phyloP scores from a whole-genome alignment of 1,139 yeast genomes.

The Debaryomyces sp. region DNA sequence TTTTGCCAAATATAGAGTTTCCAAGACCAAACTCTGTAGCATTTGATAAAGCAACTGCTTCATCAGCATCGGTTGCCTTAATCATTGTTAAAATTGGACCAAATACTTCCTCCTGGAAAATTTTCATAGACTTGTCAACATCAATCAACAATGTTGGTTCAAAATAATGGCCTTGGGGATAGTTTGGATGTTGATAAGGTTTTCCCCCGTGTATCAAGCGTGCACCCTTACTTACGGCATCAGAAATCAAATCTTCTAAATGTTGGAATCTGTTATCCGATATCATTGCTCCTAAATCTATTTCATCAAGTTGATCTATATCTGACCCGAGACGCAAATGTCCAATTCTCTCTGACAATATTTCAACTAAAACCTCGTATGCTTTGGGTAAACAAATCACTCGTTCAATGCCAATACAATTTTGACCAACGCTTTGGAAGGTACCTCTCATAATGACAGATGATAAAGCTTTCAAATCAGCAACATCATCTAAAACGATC shows the following conservation, averaged over 20 bases:
- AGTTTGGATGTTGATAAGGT: slow-evolving; percentile 79
- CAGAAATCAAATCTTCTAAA: slow-evolving; percentile 65
- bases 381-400: slow-evolving; percentile 74
- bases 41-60: slow-evolving; percentile 79
- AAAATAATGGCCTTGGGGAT: slow-evolving; percentile 94
- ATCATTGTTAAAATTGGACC: slow-evolving; percentile 87
- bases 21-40: slow-evolving; percentile 89
- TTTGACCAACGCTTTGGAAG: slow-evolving; percentile 96
- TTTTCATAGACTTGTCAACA: slow-evolving; percentile 74
- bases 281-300: slow-evolving; percentile 96
- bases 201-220: slow-evolving; percentile 77
- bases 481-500: slow-evolving; percentile 75
- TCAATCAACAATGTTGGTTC: slow-evolving; percentile 84
- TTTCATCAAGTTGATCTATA: slow-evolving; percentile 83
- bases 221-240: slow-evolving; percentile 85
- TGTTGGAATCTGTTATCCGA: slow-evolving; percentile 71
- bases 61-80: slow-evolving; percentile 65
- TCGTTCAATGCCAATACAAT: slow-evolving; percentile 95
- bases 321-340: slow-evolving; percentile 81
- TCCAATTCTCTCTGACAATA: slow-evolving; percentile 59
- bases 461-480: slow-evolving; percentile 60
- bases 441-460: slow-evolving; percentile 91
- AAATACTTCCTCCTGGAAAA: slow-evolving; percentile 89
- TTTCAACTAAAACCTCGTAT: slow-evolving; percentile 62
- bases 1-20: slow-evolving; percentile 79